Evolutionary conservation across 2,329 filamentous ascomycete species (phyloP).

Genomic region (Neoarthrinium moseri): DNA sequence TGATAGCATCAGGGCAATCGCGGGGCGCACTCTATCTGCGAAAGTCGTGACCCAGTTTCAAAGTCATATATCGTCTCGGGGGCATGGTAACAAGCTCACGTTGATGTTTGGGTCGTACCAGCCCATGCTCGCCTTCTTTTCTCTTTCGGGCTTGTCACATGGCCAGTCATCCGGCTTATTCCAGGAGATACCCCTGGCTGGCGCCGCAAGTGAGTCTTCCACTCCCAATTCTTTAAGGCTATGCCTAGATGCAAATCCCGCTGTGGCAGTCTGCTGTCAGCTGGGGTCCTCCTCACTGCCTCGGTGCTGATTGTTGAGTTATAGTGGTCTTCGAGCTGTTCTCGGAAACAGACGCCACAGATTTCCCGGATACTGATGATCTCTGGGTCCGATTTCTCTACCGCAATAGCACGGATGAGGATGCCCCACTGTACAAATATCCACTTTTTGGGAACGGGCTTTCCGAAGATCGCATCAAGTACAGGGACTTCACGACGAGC

Average conservation of each 20-base stretch:
- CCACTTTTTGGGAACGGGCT: slow-evolving; percentile 39
- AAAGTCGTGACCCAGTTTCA: slow-evolving; percentile 42
- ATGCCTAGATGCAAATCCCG: too few relatives aligned
- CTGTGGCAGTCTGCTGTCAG: too few relatives aligned
- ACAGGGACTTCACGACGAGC: slow-evolving; percentile 33
- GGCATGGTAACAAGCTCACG: slow-evolving; percentile 44
- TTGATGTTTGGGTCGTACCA: slow-evolving; percentile 54
- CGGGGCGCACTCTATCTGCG: slow-evolving; percentile 51
- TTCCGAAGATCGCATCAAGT: slow-evolving; percentile 33
- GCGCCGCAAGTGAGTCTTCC: slow-evolving; percentile 49
- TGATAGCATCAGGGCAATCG: slow-evolving; percentile 45
- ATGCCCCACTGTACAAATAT: slow-evolving; percentile 33
- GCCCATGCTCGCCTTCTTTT: slow-evolving; percentile 55
- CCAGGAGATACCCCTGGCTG: slow-evolving; percentile 60
- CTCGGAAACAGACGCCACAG: slow-evolving; percentile 17
- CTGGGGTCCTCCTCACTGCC: too few relatives aligned
- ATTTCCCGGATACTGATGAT: slow-evolving; percentile 32
- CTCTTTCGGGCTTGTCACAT: slow-evolving; percentile 40
- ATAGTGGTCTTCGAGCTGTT: slow-evolving; percentile 68
- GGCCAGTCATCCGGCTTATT: slow-evolving; percentile 53
- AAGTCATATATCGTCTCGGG: slow-evolving; percentile 37
- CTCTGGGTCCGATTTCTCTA: slow-evolving; percentile 58
- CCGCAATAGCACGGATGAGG: slow-evolving; percentile 42
- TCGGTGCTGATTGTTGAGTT: background rate
- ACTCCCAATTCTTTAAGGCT: background rate